phyloP scores from a whole-genome alignment of 2,329 filamentous ascomycete species.

The Xylaria hypoxylon region DNA sequence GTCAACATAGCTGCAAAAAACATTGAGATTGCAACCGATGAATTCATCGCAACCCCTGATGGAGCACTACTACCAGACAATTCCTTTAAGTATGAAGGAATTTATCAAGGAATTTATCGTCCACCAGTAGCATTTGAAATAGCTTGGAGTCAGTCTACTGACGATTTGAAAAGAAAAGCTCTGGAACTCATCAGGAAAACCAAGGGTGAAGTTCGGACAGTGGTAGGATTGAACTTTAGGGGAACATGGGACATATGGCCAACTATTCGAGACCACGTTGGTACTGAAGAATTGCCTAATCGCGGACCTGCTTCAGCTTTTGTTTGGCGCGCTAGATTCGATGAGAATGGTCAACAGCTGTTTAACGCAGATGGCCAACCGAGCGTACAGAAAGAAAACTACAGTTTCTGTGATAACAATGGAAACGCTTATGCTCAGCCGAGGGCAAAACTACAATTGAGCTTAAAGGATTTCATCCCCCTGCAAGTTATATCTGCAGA shows the following conservation, averaged over 20 bases:
- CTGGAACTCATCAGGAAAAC: not conserved
- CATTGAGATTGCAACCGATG: not conserved
- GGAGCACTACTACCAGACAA: not conserved
- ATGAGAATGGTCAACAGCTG: not conserved
- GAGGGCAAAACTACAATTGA: not conserved
- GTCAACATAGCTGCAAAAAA: not conserved
- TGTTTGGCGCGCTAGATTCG: not conserved
- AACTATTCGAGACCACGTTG: not conserved
- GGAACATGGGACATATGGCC: not conserved
- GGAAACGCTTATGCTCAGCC: not conserved
- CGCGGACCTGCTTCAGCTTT: conserved; percentile 4
- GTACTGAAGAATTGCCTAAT: not conserved
- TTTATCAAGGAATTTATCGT: too few relatives aligned
- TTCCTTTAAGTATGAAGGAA: not conserved
- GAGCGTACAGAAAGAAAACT: not conserved
- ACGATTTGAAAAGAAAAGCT: not conserved
- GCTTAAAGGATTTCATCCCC: conserved; percentile 4
- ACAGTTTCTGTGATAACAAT: conserved; percentile 1
- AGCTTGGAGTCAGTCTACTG: conserved; percentile 2
- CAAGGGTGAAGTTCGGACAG: not conserved
- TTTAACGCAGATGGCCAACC: not conserved
- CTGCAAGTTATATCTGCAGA: not conserved
- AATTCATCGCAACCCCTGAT: not conserved
- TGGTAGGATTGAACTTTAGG: not conserved
- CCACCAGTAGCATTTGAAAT: not conserved